Evolutionary conservation across 2,329 filamentous ascomycete genomes (phyloP).

Genomic region (Pseudocercospora vitis): DNA sequence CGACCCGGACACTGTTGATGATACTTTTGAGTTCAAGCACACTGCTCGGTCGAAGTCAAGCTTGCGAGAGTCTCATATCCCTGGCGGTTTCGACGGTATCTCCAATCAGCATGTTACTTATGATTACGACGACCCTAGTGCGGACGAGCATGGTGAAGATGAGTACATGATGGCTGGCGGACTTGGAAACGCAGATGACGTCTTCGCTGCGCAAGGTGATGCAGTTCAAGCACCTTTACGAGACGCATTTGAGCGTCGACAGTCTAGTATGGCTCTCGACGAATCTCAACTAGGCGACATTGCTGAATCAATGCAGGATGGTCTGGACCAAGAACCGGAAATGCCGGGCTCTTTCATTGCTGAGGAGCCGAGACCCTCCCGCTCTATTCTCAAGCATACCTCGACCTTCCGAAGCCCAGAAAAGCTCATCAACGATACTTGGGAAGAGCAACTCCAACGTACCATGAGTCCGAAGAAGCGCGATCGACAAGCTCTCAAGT

Average conservation of each 20-base stretch:
- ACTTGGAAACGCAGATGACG: conserved; percentile 26
- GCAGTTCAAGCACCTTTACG: conserved; percentile 34
- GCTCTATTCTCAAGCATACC: conserved; percentile 52
- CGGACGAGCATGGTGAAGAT: conserved; percentile 44
- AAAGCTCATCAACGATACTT: conserved; percentile 69
- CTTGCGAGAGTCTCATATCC: conserved; percentile 49
- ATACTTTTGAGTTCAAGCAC: conserved; percentile 57
- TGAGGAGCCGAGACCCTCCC: conserved; percentile 64
- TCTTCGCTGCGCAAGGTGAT: conserved; percentile 31
- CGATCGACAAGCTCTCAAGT: conserved; percentile 71
- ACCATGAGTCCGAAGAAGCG: conserved; percentile 94
- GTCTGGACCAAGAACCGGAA: conserved; percentile 60
- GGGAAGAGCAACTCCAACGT: conserved; percentile 89
- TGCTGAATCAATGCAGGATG: conserved; percentile 60
- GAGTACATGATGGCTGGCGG: conserved; percentile 39
- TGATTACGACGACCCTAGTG: conserved; percentile 53
- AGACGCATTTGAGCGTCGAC: conserved; percentile 31
- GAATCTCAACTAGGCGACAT: conserved; percentile 38
- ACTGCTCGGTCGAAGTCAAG: conserved; percentile 45
- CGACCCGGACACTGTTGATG: conserved; percentile 40
- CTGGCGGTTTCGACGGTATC: conserved; percentile 73
- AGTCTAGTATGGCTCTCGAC: conserved; percentile 35
- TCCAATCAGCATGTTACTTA: conserved; percentile 36
- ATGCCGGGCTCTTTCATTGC: conserved; percentile 76
- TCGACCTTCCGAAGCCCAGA: conserved; percentile 51